These are phyloP conservation scores for Nymphaea colorata DNA, from an alignment of 164 flowering plant genomes.

Conservation along the genomic window DNA sequence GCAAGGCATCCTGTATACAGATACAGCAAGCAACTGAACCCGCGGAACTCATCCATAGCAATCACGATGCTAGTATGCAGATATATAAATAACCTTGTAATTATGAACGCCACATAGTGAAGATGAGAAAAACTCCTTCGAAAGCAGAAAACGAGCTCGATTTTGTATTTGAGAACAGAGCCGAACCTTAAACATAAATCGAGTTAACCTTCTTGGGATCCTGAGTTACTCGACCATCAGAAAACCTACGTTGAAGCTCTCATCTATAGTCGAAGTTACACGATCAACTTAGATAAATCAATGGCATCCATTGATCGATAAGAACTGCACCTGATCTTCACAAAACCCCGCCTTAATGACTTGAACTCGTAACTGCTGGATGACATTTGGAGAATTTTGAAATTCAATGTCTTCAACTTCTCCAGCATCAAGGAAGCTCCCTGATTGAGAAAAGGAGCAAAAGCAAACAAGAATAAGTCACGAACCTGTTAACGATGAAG, in stretches of 20 bases:
- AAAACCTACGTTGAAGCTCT: slow-evolving; percentile 71
- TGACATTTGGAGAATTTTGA: slow-evolving; percentile 28
- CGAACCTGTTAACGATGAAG: no score
- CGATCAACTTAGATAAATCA: neutral
- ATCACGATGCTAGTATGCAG: no score
- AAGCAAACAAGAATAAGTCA: slow-evolving; percentile 14
- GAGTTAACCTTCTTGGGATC: slow-evolving; percentile 56
- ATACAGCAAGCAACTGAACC: no score
- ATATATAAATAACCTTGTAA: no score
- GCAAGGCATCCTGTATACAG: no score
- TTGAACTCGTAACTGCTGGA: slow-evolving; percentile 53
- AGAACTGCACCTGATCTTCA: slow-evolving; percentile 66
- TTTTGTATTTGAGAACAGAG: no score
- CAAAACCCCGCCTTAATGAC: slow-evolving; percentile 77
- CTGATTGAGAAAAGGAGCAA: slow-evolving; percentile 45
- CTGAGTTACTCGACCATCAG: slow-evolving; percentile 79
- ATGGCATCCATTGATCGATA: neutral
- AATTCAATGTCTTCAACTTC: slow-evolving; percentile 9
- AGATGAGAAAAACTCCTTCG: no score
- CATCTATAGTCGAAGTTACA: slow-evolving; percentile 22
- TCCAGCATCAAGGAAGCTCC: slow-evolving; percentile 9
- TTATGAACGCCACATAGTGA: no score
- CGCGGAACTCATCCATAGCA: no score
- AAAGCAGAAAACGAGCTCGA: no score
- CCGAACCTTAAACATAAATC: slow-evolving; percentile 65